Evolutionary conservation across 2,329 filamentous ascomycete genomes (phyloP).

Genomic region (Fusarium luffae): DNA sequence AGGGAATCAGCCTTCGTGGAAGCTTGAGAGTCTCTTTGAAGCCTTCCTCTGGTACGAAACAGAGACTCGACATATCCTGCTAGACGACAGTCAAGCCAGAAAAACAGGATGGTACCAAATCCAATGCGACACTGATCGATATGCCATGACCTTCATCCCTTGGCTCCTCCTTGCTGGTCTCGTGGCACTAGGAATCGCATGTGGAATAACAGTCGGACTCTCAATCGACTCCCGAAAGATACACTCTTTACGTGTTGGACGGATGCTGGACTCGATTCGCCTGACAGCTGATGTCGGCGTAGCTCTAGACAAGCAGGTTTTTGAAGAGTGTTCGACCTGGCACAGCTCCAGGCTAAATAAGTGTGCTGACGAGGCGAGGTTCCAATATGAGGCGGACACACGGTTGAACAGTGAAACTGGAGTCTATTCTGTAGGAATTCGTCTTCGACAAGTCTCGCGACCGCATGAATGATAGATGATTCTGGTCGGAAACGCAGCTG

Average conservation of each 20-base stretch:
- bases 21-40: slow-evolving; percentile 19
- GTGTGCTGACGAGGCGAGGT: slow-evolving; percentile 11
- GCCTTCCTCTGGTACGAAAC: slow-evolving; percentile 31
- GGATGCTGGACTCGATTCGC: slow-evolving; percentile 21
- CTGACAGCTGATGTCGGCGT: slow-evolving; percentile 30
- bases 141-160: slow-evolving; percentile 33
- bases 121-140: slow-evolving; percentile 3
- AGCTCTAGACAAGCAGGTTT: slow-evolving; percentile 20
- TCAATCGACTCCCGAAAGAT: slow-evolving; percentile 24
- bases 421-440: slow-evolving; percentile 6
- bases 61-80: neutral
- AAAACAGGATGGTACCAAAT: slow-evolving; percentile 4
- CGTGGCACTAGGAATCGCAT: slow-evolving; percentile 16
- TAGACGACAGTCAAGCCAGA: neutral
- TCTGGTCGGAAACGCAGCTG: neutral
- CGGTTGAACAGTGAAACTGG: slow-evolving; percentile 5
- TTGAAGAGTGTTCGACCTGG: slow-evolving; percentile 27
- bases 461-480: neutral
- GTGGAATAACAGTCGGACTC: slow-evolving; percentile 8
- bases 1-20: neutral
- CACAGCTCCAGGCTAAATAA: slow-evolving; percentile 12
- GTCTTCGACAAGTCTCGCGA: slow-evolving; percentile 14
- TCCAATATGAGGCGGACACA: slow-evolving; percentile 11
- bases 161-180: slow-evolving; percentile 31
- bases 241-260: slow-evolving; percentile 23